Conservation (phyloP, 306 rosid genomes). For the Dalbergia cultrata region DNA sequence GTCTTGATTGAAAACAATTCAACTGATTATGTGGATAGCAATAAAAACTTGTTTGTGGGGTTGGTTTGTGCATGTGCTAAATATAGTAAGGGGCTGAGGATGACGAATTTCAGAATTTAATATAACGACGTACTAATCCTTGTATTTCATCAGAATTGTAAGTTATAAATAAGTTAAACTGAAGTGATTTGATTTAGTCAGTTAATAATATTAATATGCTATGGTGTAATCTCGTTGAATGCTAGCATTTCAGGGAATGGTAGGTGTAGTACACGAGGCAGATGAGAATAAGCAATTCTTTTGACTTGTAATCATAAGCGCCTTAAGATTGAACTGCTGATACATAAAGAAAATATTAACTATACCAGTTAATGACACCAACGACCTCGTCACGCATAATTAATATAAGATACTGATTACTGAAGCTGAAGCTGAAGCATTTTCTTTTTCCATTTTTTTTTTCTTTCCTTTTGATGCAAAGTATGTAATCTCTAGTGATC, state of each 20-base stretch:
- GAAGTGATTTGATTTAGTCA: not conserved
- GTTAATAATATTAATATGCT: not conserved
- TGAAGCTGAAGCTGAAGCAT: not conserved
- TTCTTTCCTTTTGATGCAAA: not conserved
- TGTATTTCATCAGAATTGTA: slow-evolving; percentile 1
- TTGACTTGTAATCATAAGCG: slow-evolving; percentile 1
- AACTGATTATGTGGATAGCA: slow-evolving; percentile 40
- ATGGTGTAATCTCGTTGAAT: slow-evolving; percentile 6
- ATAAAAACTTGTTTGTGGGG: slow-evolving; percentile 29
- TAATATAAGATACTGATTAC: slow-evolving; percentile 1
- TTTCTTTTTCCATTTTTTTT: not conserved
- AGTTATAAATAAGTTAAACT: slow-evolving; percentile 1
- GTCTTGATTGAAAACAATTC: slow-evolving; percentile 19
- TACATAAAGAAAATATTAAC: not conserved
- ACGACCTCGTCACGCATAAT: not conserved
- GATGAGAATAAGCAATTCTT: slow-evolving; percentile 42
- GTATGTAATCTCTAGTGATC: not conserved
- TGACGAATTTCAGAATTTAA: slow-evolving; percentile 24
- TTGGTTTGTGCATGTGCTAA: slow-evolving; percentile 9
- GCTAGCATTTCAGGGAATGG: slow-evolving; percentile 10
- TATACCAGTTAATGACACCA: not conserved
- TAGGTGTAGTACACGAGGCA: slow-evolving; percentile 51
- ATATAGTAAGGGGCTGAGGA: slow-evolving; percentile 31
- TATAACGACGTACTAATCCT: not conserved
- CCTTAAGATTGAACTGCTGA: slow-evolving; percentile 18